Conservation (phyloP, 2,329 filamentous ascomycete genomes). For the Apiospora rasikravindrae region DNA sequence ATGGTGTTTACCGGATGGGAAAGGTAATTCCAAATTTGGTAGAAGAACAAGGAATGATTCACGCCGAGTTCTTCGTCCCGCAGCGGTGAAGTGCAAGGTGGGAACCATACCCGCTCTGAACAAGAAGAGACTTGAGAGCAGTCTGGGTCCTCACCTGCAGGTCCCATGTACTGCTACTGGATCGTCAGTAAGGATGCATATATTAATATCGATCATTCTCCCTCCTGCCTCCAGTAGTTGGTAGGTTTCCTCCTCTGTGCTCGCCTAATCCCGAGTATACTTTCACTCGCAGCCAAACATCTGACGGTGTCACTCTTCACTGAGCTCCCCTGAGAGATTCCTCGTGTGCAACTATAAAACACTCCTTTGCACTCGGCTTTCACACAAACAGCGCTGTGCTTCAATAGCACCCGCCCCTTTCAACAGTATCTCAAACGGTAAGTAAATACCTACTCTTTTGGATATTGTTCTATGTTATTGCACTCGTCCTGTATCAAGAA, state of each 20-base stretch:
- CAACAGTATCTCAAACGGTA: background rate
- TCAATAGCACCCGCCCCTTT: background rate
- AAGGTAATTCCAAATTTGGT: background rate
- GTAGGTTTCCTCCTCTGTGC: background rate
- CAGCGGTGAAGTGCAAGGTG: slow-evolving; percentile 5
- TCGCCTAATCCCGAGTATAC: background rate
- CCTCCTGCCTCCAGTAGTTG: background rate
- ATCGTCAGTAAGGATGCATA: background rate
- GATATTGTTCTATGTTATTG: background rate
- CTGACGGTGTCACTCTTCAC: background rate
- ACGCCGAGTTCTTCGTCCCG: background rate
- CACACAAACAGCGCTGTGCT: background rate
- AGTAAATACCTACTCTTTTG: background rate
- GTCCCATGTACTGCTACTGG: background rate
- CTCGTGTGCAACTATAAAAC: background rate
- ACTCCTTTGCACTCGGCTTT: background rate
- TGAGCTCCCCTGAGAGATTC: background rate
- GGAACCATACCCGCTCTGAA: background rate
- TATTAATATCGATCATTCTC: background rate
- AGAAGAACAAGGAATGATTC: background rate
- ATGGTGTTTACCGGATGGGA: background rate
- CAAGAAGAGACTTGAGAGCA: background rate
- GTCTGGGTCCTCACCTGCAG: background rate
- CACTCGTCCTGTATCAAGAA: background rate
- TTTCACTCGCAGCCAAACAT: background rate